Conservation (phyloP, 768 basidiomycete species). For the Kwoniella europaea region DNA sequence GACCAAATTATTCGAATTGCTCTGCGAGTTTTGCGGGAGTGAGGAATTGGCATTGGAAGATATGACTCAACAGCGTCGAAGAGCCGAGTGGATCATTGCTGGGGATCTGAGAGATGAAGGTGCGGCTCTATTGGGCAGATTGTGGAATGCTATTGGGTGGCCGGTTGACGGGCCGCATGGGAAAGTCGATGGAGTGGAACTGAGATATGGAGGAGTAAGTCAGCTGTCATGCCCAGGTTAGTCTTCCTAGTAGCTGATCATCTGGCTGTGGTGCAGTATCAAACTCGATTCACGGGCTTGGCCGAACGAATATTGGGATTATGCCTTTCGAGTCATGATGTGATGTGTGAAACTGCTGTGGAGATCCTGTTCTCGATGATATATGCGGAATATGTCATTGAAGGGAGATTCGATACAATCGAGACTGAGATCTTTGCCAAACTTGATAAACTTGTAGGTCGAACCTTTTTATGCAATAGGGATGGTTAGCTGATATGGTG, state of each 20-base stretch:
- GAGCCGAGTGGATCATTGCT: conserved; percentile 93
- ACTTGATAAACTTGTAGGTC: conserved; percentile 84
- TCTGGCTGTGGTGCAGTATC: conserved; percentile 62
- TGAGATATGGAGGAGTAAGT: conserved; percentile 72
- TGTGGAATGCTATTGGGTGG: conserved; percentile 88
- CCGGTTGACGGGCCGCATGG: conserved; percentile 59
- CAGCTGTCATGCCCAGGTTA: background rate
- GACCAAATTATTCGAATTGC: conserved; percentile 78
- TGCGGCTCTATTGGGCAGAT: conserved; percentile 72
- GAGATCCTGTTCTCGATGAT: conserved; percentile 96
- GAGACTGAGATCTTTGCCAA: conserved; percentile 91
- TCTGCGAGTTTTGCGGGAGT: conserved; percentile 82
- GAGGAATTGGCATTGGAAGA: conserved; percentile 93
- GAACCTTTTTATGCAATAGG: background rate
- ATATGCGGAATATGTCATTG: conserved; percentile 77
- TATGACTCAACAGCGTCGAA: conserved; percentile 93
- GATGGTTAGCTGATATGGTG: background rate
- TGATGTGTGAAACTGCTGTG: conserved; percentile 84
- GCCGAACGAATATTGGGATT: conserved; percentile 89
- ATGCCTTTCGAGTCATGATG: conserved; percentile 93
- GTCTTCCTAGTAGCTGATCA: no score
- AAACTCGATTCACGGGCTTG: conserved; percentile 77
- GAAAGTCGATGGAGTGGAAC: conserved; percentile 35
- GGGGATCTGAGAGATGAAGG: conserved; percentile 95
- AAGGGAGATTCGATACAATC: conserved; percentile 82